A percentile compares a stretch with the other conserved stretches of the same genome.
Conservation (phyloP, 2,329 filamentous ascomycete species). For the Nectriaceae sp. region DNA sequence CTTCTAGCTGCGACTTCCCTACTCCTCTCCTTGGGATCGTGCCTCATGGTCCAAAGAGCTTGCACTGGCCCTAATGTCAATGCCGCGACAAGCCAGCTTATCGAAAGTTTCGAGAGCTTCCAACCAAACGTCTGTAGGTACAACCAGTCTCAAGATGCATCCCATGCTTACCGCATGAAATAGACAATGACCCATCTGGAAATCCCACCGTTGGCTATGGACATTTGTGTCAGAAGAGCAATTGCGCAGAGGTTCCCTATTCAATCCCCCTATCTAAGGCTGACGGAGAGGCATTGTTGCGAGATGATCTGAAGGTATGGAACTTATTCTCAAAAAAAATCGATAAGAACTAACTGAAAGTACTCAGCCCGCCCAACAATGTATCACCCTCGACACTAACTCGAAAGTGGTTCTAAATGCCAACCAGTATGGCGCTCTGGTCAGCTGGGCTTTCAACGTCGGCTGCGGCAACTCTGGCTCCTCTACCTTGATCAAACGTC, state of each 20-base stretch:
- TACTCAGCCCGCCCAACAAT: conserved; percentile 33
- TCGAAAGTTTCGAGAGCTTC: conserved; percentile 16
- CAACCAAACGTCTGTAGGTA: conserved; percentile 11
- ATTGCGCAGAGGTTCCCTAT: conserved; percentile 48
- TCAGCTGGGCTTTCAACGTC: conserved; percentile 54
- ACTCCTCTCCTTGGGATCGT: conserved; percentile 3
- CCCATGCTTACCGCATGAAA: not conserved
- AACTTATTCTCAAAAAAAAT: not conserved
- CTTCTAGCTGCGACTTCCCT: not conserved
- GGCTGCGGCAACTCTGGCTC: conserved; percentile 43
- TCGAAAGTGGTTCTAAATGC: conserved; percentile 33
- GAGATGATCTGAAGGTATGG: conserved; percentile 15
- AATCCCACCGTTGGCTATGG: conserved; percentile 53
- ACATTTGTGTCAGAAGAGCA: conserved; percentile 44
- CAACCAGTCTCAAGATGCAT: not conserved
- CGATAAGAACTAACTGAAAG: not conserved
- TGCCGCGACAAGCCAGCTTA: conserved; percentile 10
- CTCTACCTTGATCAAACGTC: conserved; percentile 36
- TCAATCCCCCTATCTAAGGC: conserved; percentile 44
- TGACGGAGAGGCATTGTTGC: conserved; percentile 42
- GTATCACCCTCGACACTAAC: conserved; percentile 39
- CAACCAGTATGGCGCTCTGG: conserved; percentile 55
- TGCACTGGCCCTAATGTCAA: conserved; percentile 20
- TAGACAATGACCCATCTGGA: conserved; percentile 43
- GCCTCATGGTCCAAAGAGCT: conserved; percentile 8